These are phyloP conservation scores for Wickerhamomyces sp. DNA, from an alignment of 1,139 yeast genomes.

Conservation along the genomic window DNA sequence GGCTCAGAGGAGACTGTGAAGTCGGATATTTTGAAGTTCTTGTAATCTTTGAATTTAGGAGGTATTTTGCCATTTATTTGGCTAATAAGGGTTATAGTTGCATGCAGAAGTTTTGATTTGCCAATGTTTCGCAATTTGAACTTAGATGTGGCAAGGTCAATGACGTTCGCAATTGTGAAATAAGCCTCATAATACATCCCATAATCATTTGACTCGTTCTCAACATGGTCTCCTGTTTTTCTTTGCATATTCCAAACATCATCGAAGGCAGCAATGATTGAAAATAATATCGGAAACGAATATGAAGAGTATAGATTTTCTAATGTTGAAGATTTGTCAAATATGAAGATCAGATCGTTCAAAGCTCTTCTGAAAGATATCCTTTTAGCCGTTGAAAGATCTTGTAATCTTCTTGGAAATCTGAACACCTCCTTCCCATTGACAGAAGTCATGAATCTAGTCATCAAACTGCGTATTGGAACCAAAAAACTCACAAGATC, in stretches of 20 bases:
- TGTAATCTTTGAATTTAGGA: neutral
- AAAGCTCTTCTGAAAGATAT: conserved; percentile 55
- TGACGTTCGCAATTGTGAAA: conserved; percentile 41
- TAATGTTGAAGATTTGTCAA: conserved; percentile 33
- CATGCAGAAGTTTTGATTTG: neutral
- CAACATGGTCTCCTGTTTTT: conserved; percentile 66
- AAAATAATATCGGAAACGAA: conserved; percentile 35
- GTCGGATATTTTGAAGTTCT: conserved; percentile 13
- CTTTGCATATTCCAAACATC: conserved; percentile 52
- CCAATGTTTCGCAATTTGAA: conserved; percentile 2
- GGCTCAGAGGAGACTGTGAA: conserved; percentile 45
- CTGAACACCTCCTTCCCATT: conserved; percentile 45
- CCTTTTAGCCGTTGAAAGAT: conserved; percentile 31
- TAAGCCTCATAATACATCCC: conserved; percentile 45
- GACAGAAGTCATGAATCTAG: conserved; percentile 32
- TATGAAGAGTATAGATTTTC: conserved; percentile 27
- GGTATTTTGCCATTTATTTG: neutral
- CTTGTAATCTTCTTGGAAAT: conserved; percentile 48
- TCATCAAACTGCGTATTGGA: conserved; percentile 44
- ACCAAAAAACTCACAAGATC: conserved; percentile 40
- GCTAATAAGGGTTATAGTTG: conserved; percentile 1
- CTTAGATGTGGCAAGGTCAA: conserved; percentile 10
- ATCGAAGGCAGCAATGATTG: conserved; percentile 48
- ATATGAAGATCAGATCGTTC: conserved; percentile 40
- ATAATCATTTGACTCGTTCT: conserved; percentile 47